Evolutionary conservation across 306 rosid genomes (phyloP), one percentile per base, ranked within the genome.

Genomic region (Corylus americana): DNA sequence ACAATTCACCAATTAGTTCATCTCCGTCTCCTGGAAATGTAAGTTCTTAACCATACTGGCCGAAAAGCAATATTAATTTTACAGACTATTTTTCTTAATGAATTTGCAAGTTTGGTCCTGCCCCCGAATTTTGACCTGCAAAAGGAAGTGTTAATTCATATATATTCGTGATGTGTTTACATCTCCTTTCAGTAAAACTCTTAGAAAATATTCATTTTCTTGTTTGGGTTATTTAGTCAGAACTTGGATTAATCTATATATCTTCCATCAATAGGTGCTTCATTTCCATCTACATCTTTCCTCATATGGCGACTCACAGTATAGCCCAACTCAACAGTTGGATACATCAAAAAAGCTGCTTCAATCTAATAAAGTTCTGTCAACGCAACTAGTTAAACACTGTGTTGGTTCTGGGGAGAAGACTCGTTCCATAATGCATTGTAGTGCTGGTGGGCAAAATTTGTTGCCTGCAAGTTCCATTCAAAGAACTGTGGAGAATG

Each of bases 21-120:
- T 55, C 88, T 79, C 76, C 90, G 75, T 90, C 98, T 81, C 84
- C 83, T 76, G 91, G 77, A 86, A 87, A 92, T 82, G 98, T 94
- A 83, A 84, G 97, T 68, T 74, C 59, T 74, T 61, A 39, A 45
- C 25, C 54, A 39, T 77, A 44, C 7, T 62, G 35, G 44, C 66
- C 31, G 16, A 35, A 51, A 11, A 44, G 4, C 11, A 42, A 11
- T 70, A 8, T 17, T 35, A 18, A 20, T 71, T 8, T 31, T n/a
- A 35, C 11, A 31, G 16, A 63, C 7, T 63, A 31, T 14, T 4
- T 16, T 64, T n/a, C 51, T 18, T 11, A 18, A 39, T 39, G 72
- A 35, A 42, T 42, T 42, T 42, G 48, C 11, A 0, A 64, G 48
- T 35, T 64, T 64, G n/a, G 71, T 8, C 48, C 35, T 37, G 3